Base-by-base conservation (phyloP, 2,329 filamentous ascomycete species). In the Bipolaris zeicola region DNA sequence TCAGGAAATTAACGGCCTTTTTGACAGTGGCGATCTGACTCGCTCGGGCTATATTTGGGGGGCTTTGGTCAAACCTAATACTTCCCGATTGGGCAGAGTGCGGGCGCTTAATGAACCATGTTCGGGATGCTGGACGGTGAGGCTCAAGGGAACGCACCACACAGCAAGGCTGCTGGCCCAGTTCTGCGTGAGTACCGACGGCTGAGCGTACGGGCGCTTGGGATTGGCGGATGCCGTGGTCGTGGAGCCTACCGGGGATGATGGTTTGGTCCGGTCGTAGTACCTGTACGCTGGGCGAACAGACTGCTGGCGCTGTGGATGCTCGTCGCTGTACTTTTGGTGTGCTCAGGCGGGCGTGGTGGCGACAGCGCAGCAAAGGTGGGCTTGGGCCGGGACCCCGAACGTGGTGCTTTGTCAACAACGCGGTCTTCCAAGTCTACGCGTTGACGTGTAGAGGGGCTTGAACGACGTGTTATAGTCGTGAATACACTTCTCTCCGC, bases 381-480 rank as follows among this genome's bases (percentile, higher is more conserved):
- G 72, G 71, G 72, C 64, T 64, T 63, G 47, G 65, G 50, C 61
- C 43, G 50, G 65, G 63, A 73, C 72, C 71, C 71, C 62, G 65
- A 73, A 47, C 34, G 41, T 26, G 48, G 52, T 43, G 33, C 43
- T 49, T 47, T 47, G 52, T 50, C 51, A 61, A 64, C 62, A 66
- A 74, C 71, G 71, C 71, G 72, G 62, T 67, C 39, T 53, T 69
- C 71, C 68, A 68, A 68, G 70, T 61, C 7, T 20, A 70, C 71
- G 70, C 70, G 71, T 61, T 55, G 57, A 62, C 52, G 57, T 56
- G 50, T 66, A 62, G 64, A 28, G 67, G 54, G 68, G 54, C 61
- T 54, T 66, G 41, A 57, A 45, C 61, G 63, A 63, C 73, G 72
- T 75, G 73, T 75, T 75, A 73, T 75, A 72, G 72, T 73, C 72